Conservation (phyloP, 179 eudicot genomes). For the Gypsophila paniculata region DNA sequence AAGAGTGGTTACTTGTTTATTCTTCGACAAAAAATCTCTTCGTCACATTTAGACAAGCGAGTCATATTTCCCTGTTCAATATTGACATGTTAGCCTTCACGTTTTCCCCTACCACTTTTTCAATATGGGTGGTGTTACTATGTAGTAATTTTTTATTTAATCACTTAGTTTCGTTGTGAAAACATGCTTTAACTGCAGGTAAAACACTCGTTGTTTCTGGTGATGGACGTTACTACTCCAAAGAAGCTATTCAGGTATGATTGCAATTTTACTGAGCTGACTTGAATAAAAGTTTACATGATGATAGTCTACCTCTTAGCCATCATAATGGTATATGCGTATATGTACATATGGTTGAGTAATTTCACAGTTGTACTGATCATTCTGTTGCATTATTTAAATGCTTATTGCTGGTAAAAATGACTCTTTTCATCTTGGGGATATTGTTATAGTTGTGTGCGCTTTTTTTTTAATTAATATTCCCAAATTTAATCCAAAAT, state of each 20-base stretch:
- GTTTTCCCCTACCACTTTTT: neutral
- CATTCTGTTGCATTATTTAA: too few relatives aligned
- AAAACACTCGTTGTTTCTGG: constrained; percentile 96
- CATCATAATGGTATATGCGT: too few relatives aligned
- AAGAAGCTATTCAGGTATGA: constrained; percentile 85
- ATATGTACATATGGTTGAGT: too few relatives aligned
- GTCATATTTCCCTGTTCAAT: neutral
- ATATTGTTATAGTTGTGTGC: neutral
- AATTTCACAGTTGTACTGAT: too few relatives aligned
- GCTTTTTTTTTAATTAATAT: too few relatives aligned
- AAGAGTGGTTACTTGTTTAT: neutral
- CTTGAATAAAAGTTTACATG: neutral
- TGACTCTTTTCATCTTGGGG: neutral
- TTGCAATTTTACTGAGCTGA: constrained; percentile 1
- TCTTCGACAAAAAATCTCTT: too few relatives aligned
- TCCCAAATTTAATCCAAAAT: neutral
- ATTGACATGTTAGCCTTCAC: neutral
- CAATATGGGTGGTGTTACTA: neutral
- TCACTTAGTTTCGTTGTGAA: neutral
- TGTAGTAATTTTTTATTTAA: neutral
- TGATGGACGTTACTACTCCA: constrained; percentile 90
- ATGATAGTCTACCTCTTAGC: neutral
- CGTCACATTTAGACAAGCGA: neutral
- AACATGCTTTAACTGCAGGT: constrained; percentile 42
- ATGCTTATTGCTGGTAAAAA: too few relatives aligned